These are phyloP conservation scores for Pleurotus eryngii DNA, from an alignment of 768 basidiomycete genomes.

Conservation along the genomic window DNA sequence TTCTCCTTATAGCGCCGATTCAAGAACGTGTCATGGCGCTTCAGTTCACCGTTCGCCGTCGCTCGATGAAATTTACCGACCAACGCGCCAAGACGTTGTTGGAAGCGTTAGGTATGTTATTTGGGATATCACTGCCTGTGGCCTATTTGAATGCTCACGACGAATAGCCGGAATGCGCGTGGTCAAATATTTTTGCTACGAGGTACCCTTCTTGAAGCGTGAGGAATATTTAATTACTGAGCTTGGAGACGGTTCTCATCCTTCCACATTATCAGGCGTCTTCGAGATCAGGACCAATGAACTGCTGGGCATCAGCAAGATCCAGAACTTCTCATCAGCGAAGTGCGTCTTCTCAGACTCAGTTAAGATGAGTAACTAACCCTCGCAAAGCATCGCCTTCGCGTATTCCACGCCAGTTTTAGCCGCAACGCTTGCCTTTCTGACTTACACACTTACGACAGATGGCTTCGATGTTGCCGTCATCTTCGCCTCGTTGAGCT, in stretches of 20 bases:
- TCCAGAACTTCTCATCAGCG: slow-evolving; percentile 58
- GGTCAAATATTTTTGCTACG: slow-evolving; percentile 78
- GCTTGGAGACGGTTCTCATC: background rate
- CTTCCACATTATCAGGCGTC: slow-evolving; percentile 38
- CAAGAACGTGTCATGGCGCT: slow-evolving; percentile 62
- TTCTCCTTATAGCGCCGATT: slow-evolving; percentile 58
- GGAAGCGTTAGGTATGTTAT: slow-evolving; percentile 51
- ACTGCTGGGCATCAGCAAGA: slow-evolving; percentile 50
- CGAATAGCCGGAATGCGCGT: slow-evolving; percentile 57
- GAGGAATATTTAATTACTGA: slow-evolving; percentile 16
- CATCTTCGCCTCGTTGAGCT: slow-evolving; percentile 63
- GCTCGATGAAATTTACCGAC: slow-evolving; percentile 62
- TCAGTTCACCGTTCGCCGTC: slow-evolving; percentile 50
- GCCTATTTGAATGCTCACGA: background rate
- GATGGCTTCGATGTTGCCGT: slow-evolving; percentile 59
- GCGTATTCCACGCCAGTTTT: slow-evolving; percentile 61
- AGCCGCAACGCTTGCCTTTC: slow-evolving; percentile 63
- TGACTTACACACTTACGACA: slow-evolving; percentile 57
- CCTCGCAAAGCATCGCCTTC: slow-evolving; percentile 26
- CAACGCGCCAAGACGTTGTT: slow-evolving; percentile 59
- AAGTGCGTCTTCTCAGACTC: slow-evolving; percentile 38
- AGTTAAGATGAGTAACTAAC: background rate
- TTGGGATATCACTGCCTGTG: background rate
- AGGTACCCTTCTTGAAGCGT: slow-evolving; percentile 65
- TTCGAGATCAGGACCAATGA: slow-evolving; percentile 51